Conservation (phyloP, 306 rosid genomes). For the Ormosia emarginata region DNA sequence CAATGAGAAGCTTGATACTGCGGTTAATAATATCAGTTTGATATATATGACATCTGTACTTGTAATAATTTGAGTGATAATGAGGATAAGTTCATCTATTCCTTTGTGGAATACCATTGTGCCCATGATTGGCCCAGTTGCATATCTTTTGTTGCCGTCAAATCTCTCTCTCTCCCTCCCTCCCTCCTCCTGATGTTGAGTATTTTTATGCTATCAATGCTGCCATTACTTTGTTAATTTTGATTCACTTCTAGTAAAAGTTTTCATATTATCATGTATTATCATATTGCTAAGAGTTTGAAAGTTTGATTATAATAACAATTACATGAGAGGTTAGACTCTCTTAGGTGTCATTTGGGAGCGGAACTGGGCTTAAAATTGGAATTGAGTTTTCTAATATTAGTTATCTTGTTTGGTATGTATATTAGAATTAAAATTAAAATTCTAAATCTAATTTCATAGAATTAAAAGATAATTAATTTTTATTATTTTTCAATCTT, state of each 20-base stretch:
- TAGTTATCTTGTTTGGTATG: too few species aligned
- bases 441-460: too few species aligned
- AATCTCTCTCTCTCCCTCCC: background rate
- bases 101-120: background rate
- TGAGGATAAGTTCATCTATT: slow-evolving; percentile 1
- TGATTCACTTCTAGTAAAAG: background rate
- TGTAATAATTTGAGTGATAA: background rate
- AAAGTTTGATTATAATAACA: too few species aligned
- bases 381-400: too few species aligned
- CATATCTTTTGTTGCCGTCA: background rate
- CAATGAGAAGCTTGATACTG: slow-evolving; percentile 13
- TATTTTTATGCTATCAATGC: background rate
- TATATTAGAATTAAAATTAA: too few species aligned
- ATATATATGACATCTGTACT: slow-evolving; percentile 16
- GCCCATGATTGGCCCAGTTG: background rate
- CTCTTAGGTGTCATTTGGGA: too few species aligned
- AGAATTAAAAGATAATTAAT: too few species aligned
- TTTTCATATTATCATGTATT: background rate
- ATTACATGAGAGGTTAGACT: background rate
- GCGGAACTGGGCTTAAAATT: too few species aligned
- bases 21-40: slow-evolving; percentile 24
- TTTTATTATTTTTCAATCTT: too few species aligned
- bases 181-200: background rate
- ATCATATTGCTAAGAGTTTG: background rate
- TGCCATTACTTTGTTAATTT: background rate